phyloP scores from a whole-genome alignment of 495 filamentous ascomycete species.

The Podospora australis region DNA sequence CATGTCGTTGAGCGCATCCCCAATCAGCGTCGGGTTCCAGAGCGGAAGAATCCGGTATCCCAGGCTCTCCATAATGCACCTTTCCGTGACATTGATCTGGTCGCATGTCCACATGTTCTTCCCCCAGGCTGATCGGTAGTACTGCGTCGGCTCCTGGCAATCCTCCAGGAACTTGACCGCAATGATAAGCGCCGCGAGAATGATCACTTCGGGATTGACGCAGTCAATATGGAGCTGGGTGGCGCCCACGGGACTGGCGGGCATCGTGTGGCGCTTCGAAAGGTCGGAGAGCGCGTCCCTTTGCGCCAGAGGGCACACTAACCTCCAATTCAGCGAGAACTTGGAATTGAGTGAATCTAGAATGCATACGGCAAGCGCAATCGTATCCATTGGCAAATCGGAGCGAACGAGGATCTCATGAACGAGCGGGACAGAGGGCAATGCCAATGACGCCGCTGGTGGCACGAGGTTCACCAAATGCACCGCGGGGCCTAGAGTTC shows the following conservation, averaged over 20 bases:
- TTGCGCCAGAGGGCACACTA: constrained; percentile 37
- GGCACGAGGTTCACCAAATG: constrained; percentile 52
- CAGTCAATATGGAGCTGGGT: constrained; percentile 46
- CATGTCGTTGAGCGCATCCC: constrained; percentile 47
- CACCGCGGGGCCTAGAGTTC: constrained; percentile 42
- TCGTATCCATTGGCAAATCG: constrained; percentile 41
- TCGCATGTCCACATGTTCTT: constrained; percentile 43
- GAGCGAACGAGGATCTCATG: constrained; percentile 47
- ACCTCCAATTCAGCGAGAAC: constrained; percentile 49
- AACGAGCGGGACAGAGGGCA: constrained; percentile 42
- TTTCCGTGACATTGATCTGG: constrained; percentile 50
- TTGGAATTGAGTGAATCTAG: constrained; percentile 49
- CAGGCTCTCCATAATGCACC: constrained; percentile 49
- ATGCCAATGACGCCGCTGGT: constrained; percentile 43
- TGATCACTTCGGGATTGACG: constrained; percentile 47
- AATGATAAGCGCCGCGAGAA: constrained; percentile 44
- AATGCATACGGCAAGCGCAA: constrained; percentile 49
- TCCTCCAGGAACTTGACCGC: constrained; percentile 50
- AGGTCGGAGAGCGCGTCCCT: constrained; percentile 8
- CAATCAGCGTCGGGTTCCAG: constrained; percentile 40
- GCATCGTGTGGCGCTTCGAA: constrained; percentile 42
- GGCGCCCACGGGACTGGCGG: constrained; percentile 20
- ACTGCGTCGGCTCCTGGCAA: constrained; percentile 34
- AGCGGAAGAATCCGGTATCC: constrained; percentile 46
- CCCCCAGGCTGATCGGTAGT: constrained; percentile 41